Evolutionary conservation across 352 stramenopile species (phyloP), one percentile per base, ranked within the genome.

Genomic region (Phytophthora hybrid): DNA sequence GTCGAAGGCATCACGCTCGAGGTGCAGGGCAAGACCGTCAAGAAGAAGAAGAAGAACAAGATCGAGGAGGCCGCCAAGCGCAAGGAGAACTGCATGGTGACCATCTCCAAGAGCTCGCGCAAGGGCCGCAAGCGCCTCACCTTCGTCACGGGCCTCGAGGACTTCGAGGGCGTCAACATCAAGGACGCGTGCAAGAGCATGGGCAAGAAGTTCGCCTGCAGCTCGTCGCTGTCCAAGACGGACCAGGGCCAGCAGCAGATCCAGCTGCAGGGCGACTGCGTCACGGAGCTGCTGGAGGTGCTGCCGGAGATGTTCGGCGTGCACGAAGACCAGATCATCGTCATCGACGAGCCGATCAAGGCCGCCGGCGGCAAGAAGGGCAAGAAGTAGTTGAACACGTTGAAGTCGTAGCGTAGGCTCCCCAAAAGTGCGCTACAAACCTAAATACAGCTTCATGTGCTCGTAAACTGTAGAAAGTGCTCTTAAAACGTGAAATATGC

Each of bases 11-110:
- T 96, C 56, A 86, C 85, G 53, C 79, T 96, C 26, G 88, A 92
- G 53, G 86, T 88, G 19, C 76, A 79, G 23, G 87, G 89, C 59
- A 88, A 82, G 65, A 93, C 89, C 56, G 87, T 84, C 53, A 89
- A 92, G 67, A 94, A 93, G 84, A 93, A 92, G 74, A 94, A 93
- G 77, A 93, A 93, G 53, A 90, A 87, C 68, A 88, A 89, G 74
- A 93, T 93, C 51, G 76, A 89, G 61, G 86, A 88, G n/a, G 84
- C 90, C 14, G 81, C 78, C 60, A 94, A 93, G 81, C 76, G 75
- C 37, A 84, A 91, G 59, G 85, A 87, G 60, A 88, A 96, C 58
- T 86, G 84, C 26, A 74, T 88, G 51, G 80, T 95, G 49, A 79
- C 80, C 32, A 81, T 94, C 60, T 85, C 83, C 63, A 93, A 91